Evolutionary conservation across 129 eudicot species (phyloP).

Genomic region (Tagetes erecta): DNA sequence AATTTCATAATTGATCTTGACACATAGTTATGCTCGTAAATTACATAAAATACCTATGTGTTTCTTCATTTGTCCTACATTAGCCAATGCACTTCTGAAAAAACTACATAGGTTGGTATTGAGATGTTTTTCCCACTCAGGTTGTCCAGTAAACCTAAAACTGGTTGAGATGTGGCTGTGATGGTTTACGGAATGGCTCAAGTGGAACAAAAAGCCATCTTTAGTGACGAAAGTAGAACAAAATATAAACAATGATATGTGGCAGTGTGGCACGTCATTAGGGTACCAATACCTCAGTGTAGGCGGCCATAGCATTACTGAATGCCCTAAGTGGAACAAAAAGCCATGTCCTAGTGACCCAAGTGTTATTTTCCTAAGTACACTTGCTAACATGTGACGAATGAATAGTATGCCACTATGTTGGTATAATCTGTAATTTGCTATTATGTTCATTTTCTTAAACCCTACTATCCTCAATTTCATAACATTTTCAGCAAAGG

Average conservation of each 20-base stretch:
- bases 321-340: neutral
- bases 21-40: neutral
- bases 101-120: neutral
- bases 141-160: neutral
- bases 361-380: neutral
- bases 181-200: neutral
- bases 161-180: neutral
- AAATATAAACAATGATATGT: neutral
- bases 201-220: constrained; percentile 1
- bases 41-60: neutral
- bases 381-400: neutral
- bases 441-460: neutral
- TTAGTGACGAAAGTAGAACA: neutral
- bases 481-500: constrained; percentile 60
- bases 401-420: neutral
- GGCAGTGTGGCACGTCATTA: neutral
- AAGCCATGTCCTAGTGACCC: neutral
- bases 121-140: neutral
- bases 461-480: neutral
- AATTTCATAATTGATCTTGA: neutral
- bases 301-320: neutral
- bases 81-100: neutral
- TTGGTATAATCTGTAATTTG: neutral
- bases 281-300: neutral
- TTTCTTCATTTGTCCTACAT: neutral